A percentile compares a stretch with the other conserved stretches of the same genome.
phyloP scores from a whole-genome alignment of 805 yeast species.

The Lipomyces japonicus region DNA sequence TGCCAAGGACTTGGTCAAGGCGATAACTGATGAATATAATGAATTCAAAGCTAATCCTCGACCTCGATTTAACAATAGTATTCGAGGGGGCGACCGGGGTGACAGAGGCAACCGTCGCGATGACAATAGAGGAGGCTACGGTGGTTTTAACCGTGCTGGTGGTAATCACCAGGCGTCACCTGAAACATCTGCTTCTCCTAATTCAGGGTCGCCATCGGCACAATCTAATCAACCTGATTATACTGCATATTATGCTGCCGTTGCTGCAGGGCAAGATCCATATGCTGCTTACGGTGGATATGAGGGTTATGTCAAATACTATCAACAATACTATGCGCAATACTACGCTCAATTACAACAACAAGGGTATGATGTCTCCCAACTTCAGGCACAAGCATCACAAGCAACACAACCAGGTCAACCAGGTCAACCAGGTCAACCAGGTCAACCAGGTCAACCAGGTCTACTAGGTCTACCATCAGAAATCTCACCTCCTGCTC shows the following conservation, averaged over 20 bases:
- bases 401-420: slow-evolving; percentile 1
- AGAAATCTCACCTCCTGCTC: neutral
- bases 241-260: slow-evolving; percentile 28
- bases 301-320: slow-evolving; percentile 30
- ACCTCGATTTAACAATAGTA: slow-evolving; percentile 3
- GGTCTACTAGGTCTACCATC: neutral
- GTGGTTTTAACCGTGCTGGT: slow-evolving; percentile 5
- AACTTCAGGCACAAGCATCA: neutral
- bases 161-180: slow-evolving; percentile 7
- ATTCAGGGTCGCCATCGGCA: slow-evolving; percentile 6
- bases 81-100: slow-evolving; percentile 20
- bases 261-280: slow-evolving; percentile 30
- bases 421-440: slow-evolving; percentile 1
- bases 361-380: slow-evolving; percentile 1
- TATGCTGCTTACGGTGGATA: slow-evolving; percentile 33
- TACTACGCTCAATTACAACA: slow-evolving; percentile 24
- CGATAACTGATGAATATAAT: slow-evolving; percentile 31
- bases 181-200: slow-evolving; percentile 11
- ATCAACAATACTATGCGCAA: slow-evolving; percentile 30
- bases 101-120: slow-evolving; percentile 2
- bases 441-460: neutral
- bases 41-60: slow-evolving; percentile 19
- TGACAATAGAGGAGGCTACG: neutral
- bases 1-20: slow-evolving; percentile 33
- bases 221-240: slow-evolving; percentile 22